These are phyloP conservation scores for Gilbertella persicaria DNA, from an alignment of 371 early-diverging fungal species.

Conservation along the genomic window DNA sequence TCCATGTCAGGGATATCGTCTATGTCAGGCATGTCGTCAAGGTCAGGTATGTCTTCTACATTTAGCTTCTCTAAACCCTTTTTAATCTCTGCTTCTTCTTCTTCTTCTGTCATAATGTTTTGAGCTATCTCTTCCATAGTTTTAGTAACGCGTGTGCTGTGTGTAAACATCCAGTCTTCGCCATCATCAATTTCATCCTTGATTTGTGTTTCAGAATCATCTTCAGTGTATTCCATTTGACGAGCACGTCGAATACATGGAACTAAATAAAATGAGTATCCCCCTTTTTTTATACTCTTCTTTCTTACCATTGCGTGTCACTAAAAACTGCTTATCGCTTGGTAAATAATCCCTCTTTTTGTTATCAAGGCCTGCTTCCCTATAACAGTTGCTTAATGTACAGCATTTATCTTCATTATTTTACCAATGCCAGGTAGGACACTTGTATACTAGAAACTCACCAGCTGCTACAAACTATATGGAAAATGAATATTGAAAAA, in stretches of 20 bases:
- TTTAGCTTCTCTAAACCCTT: slow-evolving; percentile 31
- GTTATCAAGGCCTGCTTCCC: slow-evolving; percentile 81
- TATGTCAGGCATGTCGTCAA: slow-evolving; percentile 94
- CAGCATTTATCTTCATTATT: not conserved
- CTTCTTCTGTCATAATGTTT: slow-evolving; percentile 62
- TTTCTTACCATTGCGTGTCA: slow-evolving; percentile 84
- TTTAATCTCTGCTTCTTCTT: slow-evolving; percentile 39
- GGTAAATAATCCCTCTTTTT: slow-evolving; percentile 92
- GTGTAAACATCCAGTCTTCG: slow-evolving; percentile 87
- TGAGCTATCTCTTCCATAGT: slow-evolving; percentile 74
- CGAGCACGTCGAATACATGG: slow-evolving; percentile 91
- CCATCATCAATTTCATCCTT: slow-evolving; percentile 52
- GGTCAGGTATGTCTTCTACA: slow-evolving; percentile 63
- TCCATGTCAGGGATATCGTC: slow-evolving; percentile 71
- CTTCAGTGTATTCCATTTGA: slow-evolving; percentile 79
- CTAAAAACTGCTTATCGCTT: slow-evolving; percentile 91
- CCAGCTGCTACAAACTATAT: slow-evolving; percentile 92
- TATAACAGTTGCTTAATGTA: too few species aligned
- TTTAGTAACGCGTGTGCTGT: slow-evolving; percentile 51
- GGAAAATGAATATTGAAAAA: not conserved
- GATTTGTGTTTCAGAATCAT: slow-evolving; percentile 55
- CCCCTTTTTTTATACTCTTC: not conserved
- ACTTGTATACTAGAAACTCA: slow-evolving; percentile 96
- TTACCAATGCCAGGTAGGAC: slow-evolving; percentile 98
- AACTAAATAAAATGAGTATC: slow-evolving; percentile 40